A percentile compares a stretch with the other conserved stretches of the same genome.
These are phyloP conservation scores for Geranium brycei DNA, from an alignment of 345 rosid genomes.

Conservation along the genomic window DNA sequence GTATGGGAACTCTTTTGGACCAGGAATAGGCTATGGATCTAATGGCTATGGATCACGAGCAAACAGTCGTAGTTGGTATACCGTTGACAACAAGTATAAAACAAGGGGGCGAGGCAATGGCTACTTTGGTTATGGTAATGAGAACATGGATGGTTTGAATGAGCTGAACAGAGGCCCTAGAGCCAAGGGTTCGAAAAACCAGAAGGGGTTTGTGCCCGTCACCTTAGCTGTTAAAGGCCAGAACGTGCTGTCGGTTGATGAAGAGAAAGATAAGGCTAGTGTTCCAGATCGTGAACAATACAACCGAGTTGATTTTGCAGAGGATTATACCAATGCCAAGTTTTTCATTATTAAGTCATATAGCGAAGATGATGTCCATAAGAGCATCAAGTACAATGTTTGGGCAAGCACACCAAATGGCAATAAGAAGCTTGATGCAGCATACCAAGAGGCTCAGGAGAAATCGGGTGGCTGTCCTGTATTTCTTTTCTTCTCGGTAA, in stretches of 20 bases:
- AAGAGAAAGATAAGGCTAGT: constrained; percentile 25
- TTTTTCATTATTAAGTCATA: constrained; percentile 85
- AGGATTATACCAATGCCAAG: constrained; percentile 53
- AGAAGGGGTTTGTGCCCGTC: constrained; percentile 31
- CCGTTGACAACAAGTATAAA: constrained; percentile 50
- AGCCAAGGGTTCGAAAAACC: constrained; percentile 58
- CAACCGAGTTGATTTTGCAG: constrained; percentile 58
- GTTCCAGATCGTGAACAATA: constrained; percentile 52
- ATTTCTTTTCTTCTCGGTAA: constrained; percentile 12
- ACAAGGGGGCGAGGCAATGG: constrained; percentile 59
- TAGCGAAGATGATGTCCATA: constrained; percentile 97
- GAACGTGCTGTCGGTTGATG: constrained; percentile 23
- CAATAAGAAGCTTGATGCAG: constrained; percentile 86
- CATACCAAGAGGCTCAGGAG: constrained; percentile 69
- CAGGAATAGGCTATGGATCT: constrained; percentile 60
- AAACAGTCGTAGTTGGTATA: constrained; percentile 53
- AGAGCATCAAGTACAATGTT: constrained; percentile 77
- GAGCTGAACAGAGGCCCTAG: constrained; percentile 91
- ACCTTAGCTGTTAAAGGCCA: constrained; percentile 39
- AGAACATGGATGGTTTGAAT: constrained; percentile 58
- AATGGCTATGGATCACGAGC: constrained; percentile 54
- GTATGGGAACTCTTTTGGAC: constrained; percentile 46
- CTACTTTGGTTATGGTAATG: constrained; percentile 48
- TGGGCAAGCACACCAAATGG: constrained; percentile 98
- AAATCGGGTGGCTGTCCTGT: constrained; percentile 61